These are phyloP conservation scores for Gloeophyllum trabeum DNA, from an alignment of 768 basidiomycete species.

Conservation along the genomic window DNA sequence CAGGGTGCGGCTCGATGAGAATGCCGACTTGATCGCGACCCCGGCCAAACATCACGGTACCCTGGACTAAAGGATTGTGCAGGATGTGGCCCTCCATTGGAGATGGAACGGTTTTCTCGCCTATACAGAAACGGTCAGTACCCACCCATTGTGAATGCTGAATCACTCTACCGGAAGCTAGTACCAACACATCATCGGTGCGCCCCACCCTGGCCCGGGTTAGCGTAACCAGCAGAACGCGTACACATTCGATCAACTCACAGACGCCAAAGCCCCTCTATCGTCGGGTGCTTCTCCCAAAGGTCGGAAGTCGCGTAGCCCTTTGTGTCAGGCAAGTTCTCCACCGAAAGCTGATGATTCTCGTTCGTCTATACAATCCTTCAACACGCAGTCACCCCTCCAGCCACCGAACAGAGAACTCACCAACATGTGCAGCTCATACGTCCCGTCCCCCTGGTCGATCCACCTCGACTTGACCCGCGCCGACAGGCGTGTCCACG, in stretches of 20 bases:
- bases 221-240: not conserved
- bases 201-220: slow-evolving; percentile 3
- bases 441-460: not conserved
- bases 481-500: not conserved
- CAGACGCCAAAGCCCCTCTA: no score
- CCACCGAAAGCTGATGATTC: not conserved
- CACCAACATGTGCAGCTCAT: not conserved
- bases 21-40: not conserved
- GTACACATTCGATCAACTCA: not conserved
- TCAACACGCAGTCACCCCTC: not conserved
- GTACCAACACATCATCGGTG: slow-evolving; percentile 28
- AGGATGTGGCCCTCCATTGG: not conserved
- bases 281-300: no score
- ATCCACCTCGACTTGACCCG: not conserved
- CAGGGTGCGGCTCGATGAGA: not conserved
- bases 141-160: not conserved
- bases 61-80: not conserved
- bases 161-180: slow-evolving; percentile 20
- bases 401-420: not conserved
- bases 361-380: not conserved
- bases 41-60: not conserved
- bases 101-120: not conserved
- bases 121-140: not conserved
- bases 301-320: no score
- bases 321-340: not conserved